Percentiles rank a stretch among this genome's conserved stretches.
Conservation (phyloP, 164 flowering plant genomes). For the Magnolia kwangsiensis region DNA sequence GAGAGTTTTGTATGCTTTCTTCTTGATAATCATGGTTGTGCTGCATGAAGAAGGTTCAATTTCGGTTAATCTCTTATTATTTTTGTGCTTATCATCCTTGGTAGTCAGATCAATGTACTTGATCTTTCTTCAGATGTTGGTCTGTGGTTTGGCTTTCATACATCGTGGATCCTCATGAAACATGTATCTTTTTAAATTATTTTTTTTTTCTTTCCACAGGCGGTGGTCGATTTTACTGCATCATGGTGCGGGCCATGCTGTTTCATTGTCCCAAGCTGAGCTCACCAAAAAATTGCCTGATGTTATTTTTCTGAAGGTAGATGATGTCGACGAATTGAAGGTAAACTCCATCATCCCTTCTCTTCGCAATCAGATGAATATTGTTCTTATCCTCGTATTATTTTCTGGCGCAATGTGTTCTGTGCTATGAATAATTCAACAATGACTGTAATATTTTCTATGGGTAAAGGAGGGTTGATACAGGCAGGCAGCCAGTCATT, state of each 20-base stretch:
- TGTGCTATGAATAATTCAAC: not conserved
- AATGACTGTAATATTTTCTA: not conserved
- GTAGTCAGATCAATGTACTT: not conserved
- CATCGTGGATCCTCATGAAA: not conserved
- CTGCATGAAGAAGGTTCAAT: not conserved
- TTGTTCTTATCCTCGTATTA: not conserved
- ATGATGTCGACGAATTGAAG: conserved; percentile 67
- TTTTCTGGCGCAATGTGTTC: not conserved
- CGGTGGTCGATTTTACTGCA: conserved; percentile 85
- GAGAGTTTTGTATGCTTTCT: not conserved
- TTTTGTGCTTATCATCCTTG: not conserved
- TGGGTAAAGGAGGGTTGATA: too few species aligned
- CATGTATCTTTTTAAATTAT: not conserved
- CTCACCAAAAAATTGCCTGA: conserved; percentile 53
- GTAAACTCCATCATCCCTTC: conserved; percentile 11
- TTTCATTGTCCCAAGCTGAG: conserved; percentile 48
- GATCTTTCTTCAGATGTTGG: not conserved
- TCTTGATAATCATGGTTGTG: not conserved
- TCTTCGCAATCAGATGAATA: not conserved
- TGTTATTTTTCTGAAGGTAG: conserved; percentile 72
- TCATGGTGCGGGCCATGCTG: conserved; percentile 94
- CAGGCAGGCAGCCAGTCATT: too few species aligned
- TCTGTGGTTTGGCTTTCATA: not conserved
- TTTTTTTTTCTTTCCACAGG: conserved; percentile 28
- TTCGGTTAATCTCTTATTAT: not conserved